A percentile compares a stretch with the other conserved stretches of the same genome.
These are phyloP conservation scores for Aspergillus floridensis DNA, from an alignment of 2,329 filamentous ascomycete species.

Conservation along the genomic window DNA sequence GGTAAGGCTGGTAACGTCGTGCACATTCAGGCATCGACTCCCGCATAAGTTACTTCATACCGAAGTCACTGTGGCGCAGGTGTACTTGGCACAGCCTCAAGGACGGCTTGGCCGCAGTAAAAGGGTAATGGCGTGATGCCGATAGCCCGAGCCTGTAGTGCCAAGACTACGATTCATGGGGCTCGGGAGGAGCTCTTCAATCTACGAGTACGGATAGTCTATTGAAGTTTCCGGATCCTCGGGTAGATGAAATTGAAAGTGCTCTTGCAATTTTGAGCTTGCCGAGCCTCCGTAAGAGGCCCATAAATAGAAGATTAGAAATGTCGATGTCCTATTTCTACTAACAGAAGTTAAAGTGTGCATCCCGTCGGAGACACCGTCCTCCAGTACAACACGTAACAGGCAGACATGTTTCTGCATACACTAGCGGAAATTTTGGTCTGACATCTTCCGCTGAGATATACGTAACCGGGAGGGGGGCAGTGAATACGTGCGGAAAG, in stretches of 20 bases:
- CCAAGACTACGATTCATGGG: background rate
- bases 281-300: background rate
- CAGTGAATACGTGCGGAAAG: constrained; percentile 3
- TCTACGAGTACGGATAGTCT: background rate
- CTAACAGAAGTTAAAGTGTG: background rate
- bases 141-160: background rate
- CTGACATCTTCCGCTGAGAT: background rate
- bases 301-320: too few species aligned
- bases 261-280: background rate
- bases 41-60: background rate
- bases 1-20: too few species aligned
- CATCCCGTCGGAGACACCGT: background rate
- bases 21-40: background rate
- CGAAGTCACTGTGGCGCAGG: background rate
- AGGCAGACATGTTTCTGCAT: constrained; percentile 10
- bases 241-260: background rate
- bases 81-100: background rate
- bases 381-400: background rate
- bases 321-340: background rate
- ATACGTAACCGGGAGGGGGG: background rate
- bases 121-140: background rate
- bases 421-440: constrained; percentile 3
- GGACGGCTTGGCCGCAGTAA: background rate
- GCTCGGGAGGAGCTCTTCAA: background rate
- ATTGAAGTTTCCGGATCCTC: background rate